A percentile compares a stretch with the other conserved stretches of the same genome.
Conservation (phyloP, 1,284 basidiomycete species). For the Anthracocystis setariae region DNA sequence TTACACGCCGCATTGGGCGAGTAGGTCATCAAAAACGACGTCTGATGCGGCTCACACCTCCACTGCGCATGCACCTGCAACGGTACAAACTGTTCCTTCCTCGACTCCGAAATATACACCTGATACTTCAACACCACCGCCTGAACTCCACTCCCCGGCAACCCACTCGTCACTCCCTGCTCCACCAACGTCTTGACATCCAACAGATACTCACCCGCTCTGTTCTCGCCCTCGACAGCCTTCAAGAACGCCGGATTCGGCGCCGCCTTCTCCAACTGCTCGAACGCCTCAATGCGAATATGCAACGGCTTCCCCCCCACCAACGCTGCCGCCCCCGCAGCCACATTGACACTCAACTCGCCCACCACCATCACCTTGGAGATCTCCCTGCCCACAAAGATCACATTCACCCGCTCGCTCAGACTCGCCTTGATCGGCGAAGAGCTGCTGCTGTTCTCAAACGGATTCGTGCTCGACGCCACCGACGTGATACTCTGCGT, state of each 20-base stretch:
- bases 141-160: slow-evolving; percentile 49
- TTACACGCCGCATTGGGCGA: slow-evolving; percentile 54
- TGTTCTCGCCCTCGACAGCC: slow-evolving; percentile 65
- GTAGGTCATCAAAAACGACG: slow-evolving; percentile 71
- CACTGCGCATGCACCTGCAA: slow-evolving; percentile 71
- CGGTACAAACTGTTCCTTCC: slow-evolving; percentile 67
- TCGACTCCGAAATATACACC: slow-evolving; percentile 68
- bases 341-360: slow-evolving; percentile 68
- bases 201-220: slow-evolving; percentile 70
- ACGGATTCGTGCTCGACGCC: slow-evolving; percentile 44
- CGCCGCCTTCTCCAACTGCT: slow-evolving; percentile 71
- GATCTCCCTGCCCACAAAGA: slow-evolving; percentile 68
- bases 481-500: slow-evolving; percentile 56
- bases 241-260: slow-evolving; percentile 71
- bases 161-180: slow-evolving; percentile 19
- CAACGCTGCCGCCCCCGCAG: not conserved
- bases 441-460: slow-evolving; percentile 37
- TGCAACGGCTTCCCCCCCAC: slow-evolving; percentile 53
- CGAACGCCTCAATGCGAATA: slow-evolving; percentile 70
- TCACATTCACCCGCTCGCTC: slow-evolving; percentile 71
- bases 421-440: slow-evolving; percentile 65
- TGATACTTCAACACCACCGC: slow-evolving; percentile 71
- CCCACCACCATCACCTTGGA: slow-evolving; percentile 71
- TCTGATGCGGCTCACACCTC: slow-evolving; percentile 71
- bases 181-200: slow-evolving; percentile 68